phyloP scores from a whole-genome alignment of 768 basidiomycete species.

The Baorangia bicolor region DNA sequence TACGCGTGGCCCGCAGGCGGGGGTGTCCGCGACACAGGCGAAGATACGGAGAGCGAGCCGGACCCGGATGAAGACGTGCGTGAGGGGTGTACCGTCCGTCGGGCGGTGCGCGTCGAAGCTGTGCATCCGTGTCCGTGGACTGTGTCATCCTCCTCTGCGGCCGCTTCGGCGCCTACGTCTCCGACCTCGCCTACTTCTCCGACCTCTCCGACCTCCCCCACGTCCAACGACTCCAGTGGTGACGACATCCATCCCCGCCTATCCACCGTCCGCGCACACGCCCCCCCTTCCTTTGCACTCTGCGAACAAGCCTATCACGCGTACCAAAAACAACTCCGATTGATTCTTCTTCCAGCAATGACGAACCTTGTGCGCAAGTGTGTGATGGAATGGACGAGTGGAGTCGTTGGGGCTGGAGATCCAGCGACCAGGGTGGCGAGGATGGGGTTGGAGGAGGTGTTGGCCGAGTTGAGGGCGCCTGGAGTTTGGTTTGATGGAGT shows the following conservation, averaged over 20 bases:
- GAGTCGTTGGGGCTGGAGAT: constrained; percentile 41
- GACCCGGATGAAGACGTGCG: constrained; percentile 24
- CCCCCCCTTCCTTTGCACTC: constrained; percentile 61
- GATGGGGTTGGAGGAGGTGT: constrained; percentile 63
- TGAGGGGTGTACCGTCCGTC: constrained; percentile 18
- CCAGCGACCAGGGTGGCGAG: constrained; percentile 54
- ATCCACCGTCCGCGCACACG: constrained; percentile 46
- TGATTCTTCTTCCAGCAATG: constrained; percentile 64
- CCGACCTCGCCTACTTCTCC: constrained; percentile 27
- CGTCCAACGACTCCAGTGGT: constrained; percentile 3
- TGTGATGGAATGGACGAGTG: constrained; percentile 59
- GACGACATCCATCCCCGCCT: constrained; percentile 47
- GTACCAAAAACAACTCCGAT: constrained; percentile 57
- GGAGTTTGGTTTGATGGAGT: constrained; percentile 73
- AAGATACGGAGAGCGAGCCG: constrained; percentile 30
- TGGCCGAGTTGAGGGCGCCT: constrained; percentile 51
- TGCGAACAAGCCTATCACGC: constrained; percentile 63
- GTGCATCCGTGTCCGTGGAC: constrained; percentile 67
- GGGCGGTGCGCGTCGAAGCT: constrained; percentile 24
- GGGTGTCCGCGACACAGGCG: constrained; percentile 29
- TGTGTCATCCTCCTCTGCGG: constrained; percentile 15
- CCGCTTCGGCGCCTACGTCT: constrained; percentile 6
- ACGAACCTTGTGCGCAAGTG: constrained; percentile 64
- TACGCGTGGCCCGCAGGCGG: constrained; percentile 40
- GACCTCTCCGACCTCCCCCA: constrained; percentile 17